These are phyloP conservation scores for Aspergillus versicolor DNA, from an alignment of 2,329 filamentous ascomycete species.

Conservation along the genomic window DNA sequence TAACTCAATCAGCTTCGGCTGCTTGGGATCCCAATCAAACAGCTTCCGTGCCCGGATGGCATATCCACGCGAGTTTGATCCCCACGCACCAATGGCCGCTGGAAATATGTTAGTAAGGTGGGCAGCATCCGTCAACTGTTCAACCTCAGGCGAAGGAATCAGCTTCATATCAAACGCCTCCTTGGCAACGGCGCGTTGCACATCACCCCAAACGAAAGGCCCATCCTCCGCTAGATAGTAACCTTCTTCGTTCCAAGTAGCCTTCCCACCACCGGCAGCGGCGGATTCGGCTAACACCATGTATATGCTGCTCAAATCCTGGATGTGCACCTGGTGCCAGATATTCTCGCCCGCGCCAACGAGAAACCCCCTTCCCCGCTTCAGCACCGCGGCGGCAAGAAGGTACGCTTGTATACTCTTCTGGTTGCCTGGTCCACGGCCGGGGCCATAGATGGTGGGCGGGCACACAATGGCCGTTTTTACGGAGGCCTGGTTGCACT, in stretches of 20 bases:
- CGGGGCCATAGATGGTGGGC: slow-evolving; percentile 42
- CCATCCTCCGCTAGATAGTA: slow-evolving; percentile 51
- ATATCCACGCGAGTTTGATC: slow-evolving; percentile 37
- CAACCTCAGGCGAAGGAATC: slow-evolving; percentile 42
- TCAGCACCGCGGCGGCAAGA: slow-evolving; percentile 37
- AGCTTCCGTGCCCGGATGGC: slow-evolving; percentile 37
- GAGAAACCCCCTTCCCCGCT: slow-evolving; percentile 38
- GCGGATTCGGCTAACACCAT: slow-evolving; percentile 39
- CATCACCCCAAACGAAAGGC: slow-evolving; percentile 41
- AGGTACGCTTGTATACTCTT: slow-evolving; percentile 44
- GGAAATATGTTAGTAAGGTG: slow-evolving; percentile 43
- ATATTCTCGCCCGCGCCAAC: slow-evolving; percentile 40
- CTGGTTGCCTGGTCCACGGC: slow-evolving; percentile 37
- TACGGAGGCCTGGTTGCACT: slow-evolving; percentile 26
- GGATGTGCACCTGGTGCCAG: slow-evolving; percentile 44
- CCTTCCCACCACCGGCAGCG: slow-evolving; percentile 37
- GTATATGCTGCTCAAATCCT: slow-evolving; percentile 41
- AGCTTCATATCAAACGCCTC: slow-evolving; percentile 56
- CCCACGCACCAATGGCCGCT: slow-evolving; percentile 34
- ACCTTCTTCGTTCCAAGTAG: slow-evolving; percentile 44
- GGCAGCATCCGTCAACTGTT: slow-evolving; percentile 29
- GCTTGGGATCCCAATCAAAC: slow-evolving; percentile 38
- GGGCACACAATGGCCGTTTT: slow-evolving; percentile 42
- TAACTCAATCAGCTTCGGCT: slow-evolving; percentile 52
- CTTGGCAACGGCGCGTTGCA: slow-evolving; percentile 35